Evolutionary conservation across 768 basidiomycete genomes (phyloP).

Genomic region (Aureoboletus auriporus): DNA sequence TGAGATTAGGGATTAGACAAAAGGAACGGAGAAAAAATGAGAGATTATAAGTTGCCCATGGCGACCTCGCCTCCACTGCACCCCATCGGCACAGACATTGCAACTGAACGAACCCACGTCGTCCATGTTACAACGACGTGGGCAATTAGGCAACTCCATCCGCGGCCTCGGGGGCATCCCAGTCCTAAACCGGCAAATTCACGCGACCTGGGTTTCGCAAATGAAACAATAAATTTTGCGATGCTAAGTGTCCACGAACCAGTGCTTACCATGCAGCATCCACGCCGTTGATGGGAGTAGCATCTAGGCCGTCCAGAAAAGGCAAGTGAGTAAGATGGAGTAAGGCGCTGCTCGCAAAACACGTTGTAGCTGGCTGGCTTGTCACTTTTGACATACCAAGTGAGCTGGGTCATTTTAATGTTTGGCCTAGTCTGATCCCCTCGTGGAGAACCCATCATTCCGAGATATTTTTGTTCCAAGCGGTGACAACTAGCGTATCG

Average conservation of each 20-base stretch:
- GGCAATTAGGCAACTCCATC: slow-evolving; percentile 15
- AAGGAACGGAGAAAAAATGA: neutral
- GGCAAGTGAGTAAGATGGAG: slow-evolving; percentile 24
- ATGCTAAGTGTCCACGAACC: neutral
- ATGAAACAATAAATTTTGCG: neutral
- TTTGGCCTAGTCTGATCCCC: slow-evolving; percentile 5
- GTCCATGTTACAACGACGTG: slow-evolving; percentile 15
- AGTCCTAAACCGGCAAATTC: slow-evolving; percentile 9
- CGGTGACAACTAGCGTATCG: slow-evolving; percentile 18
- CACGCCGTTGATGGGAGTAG: slow-evolving; percentile 10
- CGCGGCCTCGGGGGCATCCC: slow-evolving; percentile 8
- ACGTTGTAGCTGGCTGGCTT: slow-evolving; percentile 20
- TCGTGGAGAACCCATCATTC: slow-evolving; percentile 19
- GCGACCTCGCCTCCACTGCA: slow-evolving; percentile 24
- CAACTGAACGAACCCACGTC: slow-evolving; percentile 2
- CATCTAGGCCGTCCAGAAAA: slow-evolving; percentile 17
- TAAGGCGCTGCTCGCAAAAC: slow-evolving; percentile 18
- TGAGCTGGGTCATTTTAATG: slow-evolving; percentile 7
- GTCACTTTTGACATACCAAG: slow-evolving; percentile 9
- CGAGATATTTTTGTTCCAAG: slow-evolving; percentile 13
- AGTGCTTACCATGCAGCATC: slow-evolving; percentile 21
- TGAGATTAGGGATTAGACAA: neutral
- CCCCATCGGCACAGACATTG: slow-evolving; percentile 14
- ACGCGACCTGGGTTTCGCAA: slow-evolving; percentile 5
- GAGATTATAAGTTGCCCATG: slow-evolving; percentile 19